A percentile compares a stretch with the other conserved stretches of the same genome.
Conservation (phyloP, 2,329 filamentous ascomycete species). For the Ophiostoma ips region DNA sequence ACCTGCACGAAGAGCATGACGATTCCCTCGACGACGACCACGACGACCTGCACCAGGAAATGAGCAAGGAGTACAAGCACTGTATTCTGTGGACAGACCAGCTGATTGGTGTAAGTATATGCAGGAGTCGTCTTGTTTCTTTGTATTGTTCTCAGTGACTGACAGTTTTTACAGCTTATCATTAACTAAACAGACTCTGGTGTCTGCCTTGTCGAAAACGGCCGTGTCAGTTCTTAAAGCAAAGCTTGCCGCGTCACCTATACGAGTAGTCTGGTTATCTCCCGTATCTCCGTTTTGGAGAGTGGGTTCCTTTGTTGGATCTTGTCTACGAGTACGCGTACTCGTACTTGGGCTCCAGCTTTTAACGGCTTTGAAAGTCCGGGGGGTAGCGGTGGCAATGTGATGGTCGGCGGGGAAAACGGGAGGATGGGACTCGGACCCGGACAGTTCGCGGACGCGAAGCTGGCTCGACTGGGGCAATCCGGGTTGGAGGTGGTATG, state of each 20-base stretch:
- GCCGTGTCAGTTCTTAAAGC: no score
- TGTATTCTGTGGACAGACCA: conserved; percentile 43
- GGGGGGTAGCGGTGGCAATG: conserved; percentile 7
- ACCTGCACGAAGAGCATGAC: neutral
- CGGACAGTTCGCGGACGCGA: neutral
- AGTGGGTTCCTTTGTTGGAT: neutral
- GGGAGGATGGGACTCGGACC: no score
- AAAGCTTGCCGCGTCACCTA: no score
- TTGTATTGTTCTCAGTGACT: no score
- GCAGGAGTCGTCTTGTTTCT: no score
- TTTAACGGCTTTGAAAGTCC: neutral
- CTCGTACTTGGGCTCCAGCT: neutral
- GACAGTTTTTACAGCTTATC: no score
- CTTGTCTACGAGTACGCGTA: neutral
- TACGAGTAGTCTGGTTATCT: no score
- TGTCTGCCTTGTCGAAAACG: no score
- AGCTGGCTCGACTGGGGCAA: neutral
- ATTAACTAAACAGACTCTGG: no score
- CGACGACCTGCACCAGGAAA: neutral
- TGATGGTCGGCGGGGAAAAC: neutral
- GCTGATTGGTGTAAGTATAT: conserved; percentile 39
- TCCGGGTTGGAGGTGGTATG: no score
- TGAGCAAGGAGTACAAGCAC: conserved; percentile 35
- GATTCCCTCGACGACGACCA: neutral
- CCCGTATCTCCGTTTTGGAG: no score